Base-by-base conservation (phyloP, 768 basidiomycete genomes). In the Chiua virens region DNA sequence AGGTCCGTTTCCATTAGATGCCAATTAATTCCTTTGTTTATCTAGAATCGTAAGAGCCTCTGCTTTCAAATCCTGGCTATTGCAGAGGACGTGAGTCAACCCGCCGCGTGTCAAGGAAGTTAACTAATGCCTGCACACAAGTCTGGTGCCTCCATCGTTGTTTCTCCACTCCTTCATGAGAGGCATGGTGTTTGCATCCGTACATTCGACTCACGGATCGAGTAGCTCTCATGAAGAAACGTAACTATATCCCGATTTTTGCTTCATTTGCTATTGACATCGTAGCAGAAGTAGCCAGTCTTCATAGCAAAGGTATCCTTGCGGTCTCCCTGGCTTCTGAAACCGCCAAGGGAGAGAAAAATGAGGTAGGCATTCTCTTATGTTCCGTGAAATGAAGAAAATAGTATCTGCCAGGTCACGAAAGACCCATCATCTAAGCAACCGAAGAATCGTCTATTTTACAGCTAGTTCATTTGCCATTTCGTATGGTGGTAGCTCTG, bases 11-110 rank as follows among this genome's bases (percentile, higher is more conserved):
- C 1, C 14, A 6, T 40, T 22, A 6, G 7, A 22, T 4, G 5
- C 3, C 21, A 6, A 14, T 35, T 4, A 6, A 22, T 20, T 4
- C 3, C 13, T 18, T 39, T 13, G 14, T 21, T 45, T 42, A 47
- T 39, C 40, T 32, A 30, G 49, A 38, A 41, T 45, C 6, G 20
- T 5, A 45, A 91, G 89, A 91, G 89, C 59, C 60, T 93, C 4
- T 93, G 91, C 67, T 93, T 92, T 62, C 91, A 92, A 70, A 72
- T 92, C 25, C 91, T 91, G 39, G 90, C 91, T 0, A 70, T 86
- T 30, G 82, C 83, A 9, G 80, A 77, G 36, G 73, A 79, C 50
- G 87, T 86, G 52, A 46, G 57, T 60, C 17, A 27, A 32, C 34
- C 48, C 23, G 34, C 27, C 13, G 3, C 17, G 18, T 22, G 25